These are phyloP conservation scores for Curvularia lunata DNA, from an alignment of 2,329 filamentous ascomycete genomes.

Conservation along the genomic window DNA sequence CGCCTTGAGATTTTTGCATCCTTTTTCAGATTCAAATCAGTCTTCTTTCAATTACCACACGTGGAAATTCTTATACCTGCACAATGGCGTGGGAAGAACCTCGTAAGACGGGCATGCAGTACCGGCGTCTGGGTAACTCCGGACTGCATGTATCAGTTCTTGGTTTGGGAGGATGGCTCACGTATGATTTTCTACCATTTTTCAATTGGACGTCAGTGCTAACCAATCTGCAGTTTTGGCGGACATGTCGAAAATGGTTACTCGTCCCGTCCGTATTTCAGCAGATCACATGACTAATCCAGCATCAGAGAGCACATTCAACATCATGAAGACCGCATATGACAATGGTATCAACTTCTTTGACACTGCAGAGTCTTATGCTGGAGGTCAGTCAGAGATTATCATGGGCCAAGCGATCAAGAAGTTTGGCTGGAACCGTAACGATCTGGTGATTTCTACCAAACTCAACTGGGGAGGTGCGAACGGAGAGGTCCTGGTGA, in stretches of 20 bases:
- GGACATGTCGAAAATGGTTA: constrained; percentile 72
- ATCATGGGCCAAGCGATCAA: constrained; percentile 64
- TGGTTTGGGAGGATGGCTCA: constrained; percentile 68
- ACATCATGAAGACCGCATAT: constrained; percentile 61
- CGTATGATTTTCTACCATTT: constrained; percentile 57
- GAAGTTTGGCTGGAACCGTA: constrained; percentile 62
- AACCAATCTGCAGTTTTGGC: constrained; percentile 51
- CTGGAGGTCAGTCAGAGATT: constrained; percentile 60
- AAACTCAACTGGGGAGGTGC: constrained; percentile 55
- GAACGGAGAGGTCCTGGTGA: constrained; percentile 60
- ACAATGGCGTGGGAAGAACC: constrained; percentile 42
- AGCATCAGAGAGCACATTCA: constrained; percentile 59
- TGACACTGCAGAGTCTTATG: constrained; percentile 49
- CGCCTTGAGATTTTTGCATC: not conserved
- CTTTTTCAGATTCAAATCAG: not conserved
- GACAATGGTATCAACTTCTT: constrained; percentile 58
- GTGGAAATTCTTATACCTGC: not conserved
- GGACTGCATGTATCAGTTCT: constrained; percentile 77
- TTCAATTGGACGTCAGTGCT: not conserved
- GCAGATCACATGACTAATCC: constrained; percentile 2
- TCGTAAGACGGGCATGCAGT: constrained; percentile 55
- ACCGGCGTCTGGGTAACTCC: constrained; percentile 73
- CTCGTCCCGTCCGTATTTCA: not conserved
- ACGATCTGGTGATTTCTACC: constrained; percentile 52
- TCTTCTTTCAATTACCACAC: not conserved